Conservation (phyloP, 345 rosid genomes). For the Bruguiera parviflora region DNA sequence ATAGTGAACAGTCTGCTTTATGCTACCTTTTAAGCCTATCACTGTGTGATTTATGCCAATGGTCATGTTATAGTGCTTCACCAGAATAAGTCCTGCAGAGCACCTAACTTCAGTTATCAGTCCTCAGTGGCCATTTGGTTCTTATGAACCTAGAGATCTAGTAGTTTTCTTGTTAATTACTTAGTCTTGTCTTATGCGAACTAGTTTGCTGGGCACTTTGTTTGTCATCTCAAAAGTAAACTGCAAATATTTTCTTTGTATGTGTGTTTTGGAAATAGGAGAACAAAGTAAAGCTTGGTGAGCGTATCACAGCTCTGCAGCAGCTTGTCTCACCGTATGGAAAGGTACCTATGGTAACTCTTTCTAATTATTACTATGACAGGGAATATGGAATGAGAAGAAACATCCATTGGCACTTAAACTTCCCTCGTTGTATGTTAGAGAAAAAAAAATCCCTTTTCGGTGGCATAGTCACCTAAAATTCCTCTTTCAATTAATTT, state of each 20-base stretch:
- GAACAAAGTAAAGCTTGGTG: slow-evolving; percentile 85
- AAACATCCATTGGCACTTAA: too few relatives aligned
- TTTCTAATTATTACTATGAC: slow-evolving; percentile 1
- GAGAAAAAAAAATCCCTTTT: too few relatives aligned
- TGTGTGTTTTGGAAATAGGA: slow-evolving; percentile 46
- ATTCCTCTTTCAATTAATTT: too few relatives aligned
- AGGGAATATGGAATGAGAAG: too few relatives aligned
- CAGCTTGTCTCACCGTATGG: slow-evolving; percentile 97
- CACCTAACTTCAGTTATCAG: too few relatives aligned
- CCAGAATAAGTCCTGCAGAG: background rate
- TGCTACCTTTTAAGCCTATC: background rate
- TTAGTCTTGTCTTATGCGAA: background rate
- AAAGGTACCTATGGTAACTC: slow-evolving; percentile 49
- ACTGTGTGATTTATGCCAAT: background rate
- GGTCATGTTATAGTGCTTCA: background rate
- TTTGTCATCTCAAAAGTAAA: background rate
- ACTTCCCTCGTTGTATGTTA: too few relatives aligned
- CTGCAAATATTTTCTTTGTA: slow-evolving; percentile 9
- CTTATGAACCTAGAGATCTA: background rate
- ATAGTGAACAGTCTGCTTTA: background rate
- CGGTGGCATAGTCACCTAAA: too few relatives aligned
- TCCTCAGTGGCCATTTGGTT: background rate
- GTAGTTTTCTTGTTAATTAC: background rate
- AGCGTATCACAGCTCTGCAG: slow-evolving; percentile 78
- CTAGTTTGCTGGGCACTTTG: background rate